Evolutionary conservation across 75 land plant species (phyloP).

Genomic region (Selaginella moellendorffii): DNA sequence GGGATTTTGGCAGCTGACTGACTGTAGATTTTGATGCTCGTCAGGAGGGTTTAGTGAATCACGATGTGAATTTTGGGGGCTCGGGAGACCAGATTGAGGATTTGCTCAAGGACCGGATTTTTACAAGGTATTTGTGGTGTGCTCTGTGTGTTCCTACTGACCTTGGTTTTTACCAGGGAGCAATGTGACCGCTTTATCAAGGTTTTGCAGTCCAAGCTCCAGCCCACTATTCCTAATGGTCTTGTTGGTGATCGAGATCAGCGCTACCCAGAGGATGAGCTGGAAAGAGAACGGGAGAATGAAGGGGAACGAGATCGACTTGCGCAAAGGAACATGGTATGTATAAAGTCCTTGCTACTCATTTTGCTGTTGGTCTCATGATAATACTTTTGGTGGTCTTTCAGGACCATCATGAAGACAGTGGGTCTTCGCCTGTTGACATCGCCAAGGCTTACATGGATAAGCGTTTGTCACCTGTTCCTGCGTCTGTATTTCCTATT

Average conservation of each 20-base stretch:
- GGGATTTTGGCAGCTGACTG: not conserved
- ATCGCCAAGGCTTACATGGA: conserved; percentile 7
- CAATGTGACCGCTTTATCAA: not conserved
- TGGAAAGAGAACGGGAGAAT: not conserved
- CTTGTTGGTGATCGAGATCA: not conserved
- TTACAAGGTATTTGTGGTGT: not conserved
- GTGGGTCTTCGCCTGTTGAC: conserved; percentile 5
- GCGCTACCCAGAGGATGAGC: not conserved
- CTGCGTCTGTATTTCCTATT: not conserved
- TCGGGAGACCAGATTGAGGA: no score
- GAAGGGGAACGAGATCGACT: not conserved
- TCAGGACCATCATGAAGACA: not conserved
- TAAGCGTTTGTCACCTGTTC: not conserved
- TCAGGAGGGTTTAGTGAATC: no score
- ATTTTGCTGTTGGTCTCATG: not conserved
- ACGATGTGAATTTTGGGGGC: no score
- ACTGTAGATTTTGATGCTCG: no score
- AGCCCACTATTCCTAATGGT: not conserved
- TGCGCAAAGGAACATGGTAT: no score
- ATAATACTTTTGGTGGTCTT: not conserved
- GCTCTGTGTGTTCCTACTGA: not conserved
- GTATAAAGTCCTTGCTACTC: no score
- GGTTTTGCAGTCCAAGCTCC: not conserved
- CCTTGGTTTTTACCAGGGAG: not conserved
- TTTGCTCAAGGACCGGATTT: not conserved